phyloP scores from a whole-genome alignment of 1,284 basidiomycete genomes.

The Pseudozyma sp. region DNA sequence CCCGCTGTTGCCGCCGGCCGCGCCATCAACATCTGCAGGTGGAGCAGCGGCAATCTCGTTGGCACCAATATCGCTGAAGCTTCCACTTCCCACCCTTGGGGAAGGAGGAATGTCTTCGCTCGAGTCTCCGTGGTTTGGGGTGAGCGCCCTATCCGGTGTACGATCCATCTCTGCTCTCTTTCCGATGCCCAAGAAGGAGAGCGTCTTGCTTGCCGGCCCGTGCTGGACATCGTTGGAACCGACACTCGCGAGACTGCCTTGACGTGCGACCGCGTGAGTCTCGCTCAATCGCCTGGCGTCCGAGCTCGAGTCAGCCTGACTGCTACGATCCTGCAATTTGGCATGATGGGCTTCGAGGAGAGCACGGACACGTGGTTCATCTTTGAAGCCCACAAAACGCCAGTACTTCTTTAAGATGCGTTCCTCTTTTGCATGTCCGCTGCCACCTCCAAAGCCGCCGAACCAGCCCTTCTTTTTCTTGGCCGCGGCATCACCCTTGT shows the following conservation, averaged over 20 bases:
- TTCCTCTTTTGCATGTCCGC: slow-evolving; percentile 54
- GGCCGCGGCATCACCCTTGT: slow-evolving; percentile 9
- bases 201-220: slow-evolving; percentile 43
- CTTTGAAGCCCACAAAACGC: slow-evolving; percentile 69
- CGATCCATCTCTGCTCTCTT: slow-evolving; percentile 32
- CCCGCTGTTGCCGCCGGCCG: neutral
- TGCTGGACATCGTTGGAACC: slow-evolving; percentile 54
- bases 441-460: slow-evolving; percentile 40
- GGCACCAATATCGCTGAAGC: slow-evolving; percentile 28
- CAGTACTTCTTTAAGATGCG: slow-evolving; percentile 67
- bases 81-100: slow-evolving; percentile 33
- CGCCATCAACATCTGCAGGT: slow-evolving; percentile 28
- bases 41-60: slow-evolving; percentile 43
- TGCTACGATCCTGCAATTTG: slow-evolving; percentile 24
- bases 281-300: neutral
- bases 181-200: slow-evolving; percentile 47
- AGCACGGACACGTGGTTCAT: slow-evolving; percentile 59
- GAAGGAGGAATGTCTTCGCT: slow-evolving; percentile 31
- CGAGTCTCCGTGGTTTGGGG: slow-evolving; percentile 41
- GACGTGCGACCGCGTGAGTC: slow-evolving; percentile 21
- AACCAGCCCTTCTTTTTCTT: slow-evolving; percentile 61
- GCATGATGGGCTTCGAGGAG: slow-evolving; percentile 58
- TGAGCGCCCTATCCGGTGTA: slow-evolving; percentile 44
- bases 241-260: slow-evolving; percentile 38
- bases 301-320: slow-evolving; percentile 5